Evolutionary conservation across 23 red algal species (phyloP), one percentile per base, ranked within the genome.

Genomic region (Gracilariopsis chorda): DNA sequence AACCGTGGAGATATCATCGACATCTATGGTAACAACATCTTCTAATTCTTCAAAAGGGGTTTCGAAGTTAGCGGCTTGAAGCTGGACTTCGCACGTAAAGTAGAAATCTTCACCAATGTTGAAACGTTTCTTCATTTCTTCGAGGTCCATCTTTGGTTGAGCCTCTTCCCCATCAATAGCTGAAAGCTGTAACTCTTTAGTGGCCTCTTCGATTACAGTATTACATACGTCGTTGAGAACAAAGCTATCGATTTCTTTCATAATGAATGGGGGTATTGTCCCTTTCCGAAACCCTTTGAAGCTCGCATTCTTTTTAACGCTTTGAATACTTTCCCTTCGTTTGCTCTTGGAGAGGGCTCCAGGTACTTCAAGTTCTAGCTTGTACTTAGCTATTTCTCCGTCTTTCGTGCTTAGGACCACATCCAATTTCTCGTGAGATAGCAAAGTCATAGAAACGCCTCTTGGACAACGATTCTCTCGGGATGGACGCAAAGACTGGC

Each of bases 201-300:
- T 25, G 27, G 88, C 88, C 7, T 91, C 88, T 56, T 49, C 58
- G 48, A 91, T 71, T 7, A 82, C 48, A n/a, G 48, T 62, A 14
- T 82, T 74, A 20, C 44, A 49, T 9, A 75, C 68, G 37, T 91
- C 76, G 2, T 63, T 29, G 4, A 91, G 48, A 14, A 91, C 77
- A 64, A 91, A 91, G 0, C 11, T 28, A 34, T 78, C 51, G 43
- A 93, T 35, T 57, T 84, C 56, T 29, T 86, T 85, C 51, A 93
- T 76, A 40, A 93, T 49, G 43, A 93, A 93, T 33, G 90, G 90
- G 20, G 90, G 90, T 25, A 93, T 86, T 1, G 90, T 84, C 43
- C 90, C 90, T 74, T 93, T 93, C 44, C 90, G 78, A 58, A 93
- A 93, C 19, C 90, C 90, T 34, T 71, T 51, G 37, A 85, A 93